Conservation (phyloP, 208 protist species). For the Porcisia hertigi region DNA sequence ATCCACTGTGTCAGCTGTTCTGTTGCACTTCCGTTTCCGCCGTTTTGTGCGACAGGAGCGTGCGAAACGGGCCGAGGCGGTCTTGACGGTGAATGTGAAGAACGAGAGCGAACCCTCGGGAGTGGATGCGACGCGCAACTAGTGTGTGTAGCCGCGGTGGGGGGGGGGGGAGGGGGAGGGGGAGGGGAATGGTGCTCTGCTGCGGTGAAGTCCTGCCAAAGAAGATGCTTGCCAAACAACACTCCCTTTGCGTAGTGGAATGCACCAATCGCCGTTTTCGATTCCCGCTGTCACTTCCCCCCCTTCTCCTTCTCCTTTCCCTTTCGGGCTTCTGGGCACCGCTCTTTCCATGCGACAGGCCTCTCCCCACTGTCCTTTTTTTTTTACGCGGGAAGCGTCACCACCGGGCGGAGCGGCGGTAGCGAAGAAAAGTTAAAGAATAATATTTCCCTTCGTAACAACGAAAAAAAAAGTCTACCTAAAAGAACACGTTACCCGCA, state of each 20-base stretch:
- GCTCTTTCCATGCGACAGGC: no score
- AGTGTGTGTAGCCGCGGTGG: not conserved
- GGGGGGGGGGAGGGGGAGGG: no score
- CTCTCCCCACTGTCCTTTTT: no score
- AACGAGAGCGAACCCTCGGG: not conserved
- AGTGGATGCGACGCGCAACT: not conserved
- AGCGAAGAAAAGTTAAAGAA: no score
- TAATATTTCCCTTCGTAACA: no score
- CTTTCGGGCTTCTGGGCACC: not conserved
- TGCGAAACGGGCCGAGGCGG: conserved; percentile 17
- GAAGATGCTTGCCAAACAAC: not conserved
- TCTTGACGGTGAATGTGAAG: not conserved
- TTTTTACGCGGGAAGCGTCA: no score
- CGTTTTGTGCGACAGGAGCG: conserved; percentile 50
- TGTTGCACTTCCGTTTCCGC: conserved; percentile 59
- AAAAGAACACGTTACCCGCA: no score
- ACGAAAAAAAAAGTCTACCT: no score
- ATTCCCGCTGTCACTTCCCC: not conserved
- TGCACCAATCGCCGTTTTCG: not conserved
- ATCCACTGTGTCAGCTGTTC: conserved; percentile 27
- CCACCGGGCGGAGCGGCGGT: no score
- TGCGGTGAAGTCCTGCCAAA: not conserved
- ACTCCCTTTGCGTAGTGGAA: not conserved
- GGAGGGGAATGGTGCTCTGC: no score
- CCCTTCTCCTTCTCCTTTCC: not conserved